These are phyloP conservation scores for Panaeolus papilionaceus DNA, from an alignment of 768 basidiomycete species.

Conservation along the genomic window DNA sequence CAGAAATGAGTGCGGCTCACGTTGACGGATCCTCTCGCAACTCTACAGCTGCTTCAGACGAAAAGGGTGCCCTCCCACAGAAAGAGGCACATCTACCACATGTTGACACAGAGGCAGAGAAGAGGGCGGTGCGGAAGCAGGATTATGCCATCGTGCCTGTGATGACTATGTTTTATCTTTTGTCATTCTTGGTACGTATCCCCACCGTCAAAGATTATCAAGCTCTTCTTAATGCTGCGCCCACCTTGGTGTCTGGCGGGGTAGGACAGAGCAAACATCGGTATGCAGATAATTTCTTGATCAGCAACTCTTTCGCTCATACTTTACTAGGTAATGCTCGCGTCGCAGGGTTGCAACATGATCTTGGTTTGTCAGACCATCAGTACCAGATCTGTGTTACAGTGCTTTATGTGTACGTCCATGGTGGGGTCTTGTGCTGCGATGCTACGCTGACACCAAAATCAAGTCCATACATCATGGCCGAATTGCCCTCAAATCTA, in stretches of 20 bases:
- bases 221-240: not conserved
- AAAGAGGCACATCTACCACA: not conserved
- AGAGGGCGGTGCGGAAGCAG: constrained; percentile 29
- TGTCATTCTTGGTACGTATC: constrained; percentile 39
- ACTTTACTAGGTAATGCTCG: constrained; percentile 46
- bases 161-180: constrained; percentile 41
- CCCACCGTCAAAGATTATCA: not conserved
- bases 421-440: not conserved
- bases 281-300: constrained; percentile 21
- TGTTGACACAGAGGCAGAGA: constrained; percentile 21
- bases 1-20: not conserved
- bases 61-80: not conserved
- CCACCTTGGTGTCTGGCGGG: not conserved
- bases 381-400: constrained; percentile 44
- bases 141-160: constrained; percentile 38
- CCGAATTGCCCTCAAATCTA: constrained; percentile 57
- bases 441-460: not conserved
- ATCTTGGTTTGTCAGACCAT: constrained; percentile 44
- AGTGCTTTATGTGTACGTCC: constrained; percentile 35
- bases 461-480: constrained; percentile 46
- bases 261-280: constrained; percentile 43
- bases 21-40: not conserved
- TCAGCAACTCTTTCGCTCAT: not conserved
- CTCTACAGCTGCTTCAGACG: not conserved
- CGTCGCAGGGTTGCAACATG: constrained; percentile 53